A percentile compares a stretch with the other conserved stretches of the same genome.
Evolutionary conservation across 2,329 filamentous ascomycete genomes (phyloP).

Genomic region (Alternaria incomplexa): DNA sequence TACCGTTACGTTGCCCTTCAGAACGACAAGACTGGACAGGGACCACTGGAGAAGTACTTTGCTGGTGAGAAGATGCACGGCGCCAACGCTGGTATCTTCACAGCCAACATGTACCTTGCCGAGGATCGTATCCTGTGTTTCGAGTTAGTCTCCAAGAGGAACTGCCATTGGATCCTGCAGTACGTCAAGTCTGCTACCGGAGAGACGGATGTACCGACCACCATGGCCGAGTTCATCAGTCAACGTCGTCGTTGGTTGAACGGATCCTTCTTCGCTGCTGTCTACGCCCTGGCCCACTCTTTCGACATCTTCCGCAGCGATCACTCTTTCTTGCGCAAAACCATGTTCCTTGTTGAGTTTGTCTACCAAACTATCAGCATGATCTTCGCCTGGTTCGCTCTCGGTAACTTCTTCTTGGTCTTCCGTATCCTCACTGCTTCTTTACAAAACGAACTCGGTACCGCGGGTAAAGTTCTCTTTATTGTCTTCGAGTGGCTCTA

Average conservation of each 20-base stretch:
- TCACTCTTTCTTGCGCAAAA: constrained; percentile 84
- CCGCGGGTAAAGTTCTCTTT: constrained; percentile 78
- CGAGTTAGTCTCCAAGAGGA: constrained; percentile 95
- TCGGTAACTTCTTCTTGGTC: constrained; percentile 98
- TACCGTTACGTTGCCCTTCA: constrained; percentile 94
- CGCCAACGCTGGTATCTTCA: constrained; percentile 92
- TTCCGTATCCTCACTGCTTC: constrained; percentile 96
- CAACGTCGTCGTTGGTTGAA: constrained; percentile 98
- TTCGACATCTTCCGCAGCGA: constrained; percentile 95
- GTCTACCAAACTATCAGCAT: constrained; percentile 94
- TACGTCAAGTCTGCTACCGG: constrained; percentile 98
- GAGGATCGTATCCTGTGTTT: constrained; percentile 99
- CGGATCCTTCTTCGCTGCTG: constrained; percentile 95
- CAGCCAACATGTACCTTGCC: constrained; percentile 98
- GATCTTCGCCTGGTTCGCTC: constrained; percentile 98
- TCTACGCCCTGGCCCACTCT: constrained; percentile 94
- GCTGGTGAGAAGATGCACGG: constrained; percentile 95
- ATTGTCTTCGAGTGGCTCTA: constrained; percentile 97
- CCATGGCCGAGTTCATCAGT: constrained; percentile 91
- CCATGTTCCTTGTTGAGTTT: constrained; percentile 92
- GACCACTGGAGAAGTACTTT: constrained; percentile 96
- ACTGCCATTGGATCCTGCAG: constrained; percentile 95
- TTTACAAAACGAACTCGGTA: constrained; percentile 78
- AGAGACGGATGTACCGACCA: constrained; percentile 95
- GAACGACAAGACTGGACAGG: constrained; percentile 93